These are phyloP conservation scores for Coniella vitis DNA, from an alignment of 2,329 filamentous ascomycete species.

Conservation along the genomic window DNA sequence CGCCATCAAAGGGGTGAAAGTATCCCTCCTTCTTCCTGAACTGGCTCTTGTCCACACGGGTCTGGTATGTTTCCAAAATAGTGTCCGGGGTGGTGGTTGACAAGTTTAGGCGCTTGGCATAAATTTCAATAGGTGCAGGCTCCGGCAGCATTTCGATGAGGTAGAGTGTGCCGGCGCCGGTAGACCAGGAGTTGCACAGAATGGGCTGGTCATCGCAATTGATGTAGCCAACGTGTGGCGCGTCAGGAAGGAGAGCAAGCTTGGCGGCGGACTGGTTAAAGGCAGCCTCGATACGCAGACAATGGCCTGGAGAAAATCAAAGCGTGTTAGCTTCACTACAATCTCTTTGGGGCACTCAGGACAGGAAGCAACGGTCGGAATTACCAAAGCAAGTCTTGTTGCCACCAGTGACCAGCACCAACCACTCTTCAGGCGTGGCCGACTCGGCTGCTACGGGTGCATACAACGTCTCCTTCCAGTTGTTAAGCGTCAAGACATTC, in stretches of 20 bases:
- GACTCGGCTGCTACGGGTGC: conserved; percentile 51
- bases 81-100: conserved; percentile 60
- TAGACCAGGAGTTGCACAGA: conserved; percentile 69
- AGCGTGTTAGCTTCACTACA: conserved; percentile 17
- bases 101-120: conserved; percentile 60
- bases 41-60: conserved; percentile 37
- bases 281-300: conserved; percentile 55
- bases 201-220: conserved; percentile 70
- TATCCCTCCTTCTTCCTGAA: conserved; percentile 49
- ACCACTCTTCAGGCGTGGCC: conserved; percentile 66
- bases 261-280: conserved; percentile 60
- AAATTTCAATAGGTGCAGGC: conserved; percentile 57
- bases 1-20: conserved; percentile 72
- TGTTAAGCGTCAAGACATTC: conserved; percentile 56
- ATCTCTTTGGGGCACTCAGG: background rate
- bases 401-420: conserved; percentile 65
- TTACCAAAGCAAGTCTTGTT: conserved; percentile 71
- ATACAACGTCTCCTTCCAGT: conserved; percentile 65
- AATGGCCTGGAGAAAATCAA: conserved; percentile 46
- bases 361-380: conserved; percentile 19
- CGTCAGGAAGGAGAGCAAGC: conserved; percentile 52
- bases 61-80: conserved; percentile 52
- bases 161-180: conserved; percentile 58
- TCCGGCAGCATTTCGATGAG: conserved; percentile 60
- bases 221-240: conserved; percentile 61